Base-by-base conservation (phyloP, 2,329 filamentous ascomycete species). In the Rhinocladiella similis region DNA sequence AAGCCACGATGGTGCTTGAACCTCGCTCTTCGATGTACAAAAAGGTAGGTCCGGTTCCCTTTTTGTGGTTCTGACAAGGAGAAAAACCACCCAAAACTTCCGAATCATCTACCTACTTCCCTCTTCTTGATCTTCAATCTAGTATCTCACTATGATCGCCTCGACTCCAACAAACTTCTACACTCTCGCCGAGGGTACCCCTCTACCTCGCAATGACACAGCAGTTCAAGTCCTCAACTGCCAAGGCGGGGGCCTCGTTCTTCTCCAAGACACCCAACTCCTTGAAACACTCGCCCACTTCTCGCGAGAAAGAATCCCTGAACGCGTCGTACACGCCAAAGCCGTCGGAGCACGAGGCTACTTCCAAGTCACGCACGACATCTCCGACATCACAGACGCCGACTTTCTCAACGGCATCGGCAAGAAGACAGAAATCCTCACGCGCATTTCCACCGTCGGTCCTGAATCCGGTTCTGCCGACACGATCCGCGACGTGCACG, bases 241-340 rank as follows among this genome's bases (percentile, higher is more conserved):
- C 25, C 42, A 52, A 1, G 56, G 55, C 13, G 68, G 68, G 16
- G 76, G 77, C 7, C 69, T 81, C 3, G 71, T 74, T 1, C 69
- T 80, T 1, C 70, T 85, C 0, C 76, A 81, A 57, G 82, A 85
- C 63, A 83, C 81, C n/a, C 81, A 84, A 50, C 66, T 86, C n/a
- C 80, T 86, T 55, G 82, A 86, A 59, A 78, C 81, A 1, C 70
- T 86, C 0, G 78, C 83, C 1, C 83, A 86, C 65, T 86, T 86
- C 64, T 78, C 82, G 56, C 77, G 83, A 5, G 83, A 86, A 68
- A 73, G 84, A 19, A 86, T 86, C 16, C 83, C 83, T 0, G 83
- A 85, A 67, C 71, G 83, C 66, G 75, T 84, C 2, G 83, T 86
- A 1, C 83, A 86, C 61, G 83, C 83, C 16, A 83, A 83, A 65